These are phyloP conservation scores for Ceratobasidium papillatum DNA, from an alignment of 1,284 basidiomycete genomes.

Conservation along the genomic window DNA sequence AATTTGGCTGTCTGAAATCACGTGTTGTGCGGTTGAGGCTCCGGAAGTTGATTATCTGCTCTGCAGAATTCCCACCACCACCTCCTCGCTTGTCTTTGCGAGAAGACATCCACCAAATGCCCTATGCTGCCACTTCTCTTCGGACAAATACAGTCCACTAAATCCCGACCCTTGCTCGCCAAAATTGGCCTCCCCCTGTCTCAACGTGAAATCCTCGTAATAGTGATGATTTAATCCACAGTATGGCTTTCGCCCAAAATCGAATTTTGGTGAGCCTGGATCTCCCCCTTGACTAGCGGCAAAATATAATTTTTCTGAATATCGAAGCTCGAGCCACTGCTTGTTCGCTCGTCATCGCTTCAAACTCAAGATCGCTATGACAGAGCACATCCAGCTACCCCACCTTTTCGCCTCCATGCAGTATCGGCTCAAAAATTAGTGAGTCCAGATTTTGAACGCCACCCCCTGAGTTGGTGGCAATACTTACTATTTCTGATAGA, in stretches of 20 bases:
- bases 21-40: neutral
- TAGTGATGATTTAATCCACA: neutral
- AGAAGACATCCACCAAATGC: neutral
- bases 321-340: neutral
- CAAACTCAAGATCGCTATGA: neutral
- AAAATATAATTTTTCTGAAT: neutral
- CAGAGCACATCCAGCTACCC: neutral
- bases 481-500: neutral
- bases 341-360: neutral
- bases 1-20: conserved; percentile 17
- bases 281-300: neutral
- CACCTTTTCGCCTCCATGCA: neutral
- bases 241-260: neutral
- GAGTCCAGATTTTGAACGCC: neutral
- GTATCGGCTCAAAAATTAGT: neutral
- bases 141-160: neutral
- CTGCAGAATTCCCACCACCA: neutral
- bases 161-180: neutral
- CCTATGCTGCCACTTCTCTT: neutral
- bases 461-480: neutral
- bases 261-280: neutral
- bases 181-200: no score
- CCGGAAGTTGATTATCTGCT: neutral
- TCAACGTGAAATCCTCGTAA: neutral
- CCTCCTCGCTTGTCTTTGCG: neutral